Base-by-base conservation (phyloP, 768 basidiomycete genomes). In the Calocera viscosa region DNA sequence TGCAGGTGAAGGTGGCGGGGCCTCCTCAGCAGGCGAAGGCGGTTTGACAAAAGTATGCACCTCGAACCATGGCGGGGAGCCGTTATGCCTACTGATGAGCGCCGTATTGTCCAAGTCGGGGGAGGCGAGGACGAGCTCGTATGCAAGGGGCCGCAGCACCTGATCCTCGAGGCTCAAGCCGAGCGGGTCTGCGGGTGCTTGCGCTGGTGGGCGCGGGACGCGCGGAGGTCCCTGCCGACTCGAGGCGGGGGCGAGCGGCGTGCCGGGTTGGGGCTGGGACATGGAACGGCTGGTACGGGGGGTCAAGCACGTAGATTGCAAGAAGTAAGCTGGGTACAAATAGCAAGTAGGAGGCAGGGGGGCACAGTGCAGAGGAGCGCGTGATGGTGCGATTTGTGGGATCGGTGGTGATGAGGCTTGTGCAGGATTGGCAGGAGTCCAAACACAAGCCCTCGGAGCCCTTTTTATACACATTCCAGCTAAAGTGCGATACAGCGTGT, bases 401-500 rank as follows among this genome's bases (percentile, higher is more conserved):
- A 26, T 28, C n/a, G 53, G 19, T 19, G 24, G 53, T 60, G 53
- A 28, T 60, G 14, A 28, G 22, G 30, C 26, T 60, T 2, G 53
- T 2, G 26, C 30, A 16, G 7, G 24, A 60, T 26, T 28, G 26
- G 30, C 11, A 32, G 30, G 26, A 60, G 16, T 14, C 11, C 30
- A 10, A 19, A 26, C 26, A 28, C 14, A 26, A 2, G 30, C 11
- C 14, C 19, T 24, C 26, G 53, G 19, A 7, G 14, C 11, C 5
- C 53, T 19, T 60, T 60, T 28, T 60, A 60, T 60, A 60, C 53
- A 60, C 53, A 60, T 60, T 60, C 53, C 26, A 60, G 53, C 2
- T 11, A 60, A 60, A 26, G 16, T 7, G 26, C 2, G 30, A 60
- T 11, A 60, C 16, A 60, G 30, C 11, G 26, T 5, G 35, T 38